phyloP scores from a whole-genome alignment of 2,329 filamentous ascomycete species.

The Colletotrichum sp. region DNA sequence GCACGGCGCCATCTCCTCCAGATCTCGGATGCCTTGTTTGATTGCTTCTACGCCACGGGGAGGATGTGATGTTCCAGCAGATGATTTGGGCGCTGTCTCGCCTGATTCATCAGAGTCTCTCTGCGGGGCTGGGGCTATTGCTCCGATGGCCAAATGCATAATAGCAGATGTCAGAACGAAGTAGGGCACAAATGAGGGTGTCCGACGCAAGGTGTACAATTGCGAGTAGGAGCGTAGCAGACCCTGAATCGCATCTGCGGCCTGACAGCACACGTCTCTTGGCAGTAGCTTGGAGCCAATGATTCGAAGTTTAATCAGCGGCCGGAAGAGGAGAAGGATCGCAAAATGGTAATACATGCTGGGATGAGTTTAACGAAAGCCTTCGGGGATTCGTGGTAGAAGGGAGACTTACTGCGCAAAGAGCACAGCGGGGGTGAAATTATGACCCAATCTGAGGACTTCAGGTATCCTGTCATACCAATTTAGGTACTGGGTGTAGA shows the following conservation, averaged over 20 bases:
- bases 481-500: slow-evolving; percentile 71
- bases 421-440: slow-evolving; percentile 75
- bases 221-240: slow-evolving; percentile 62
- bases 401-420: slow-evolving; percentile 70
- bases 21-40: slow-evolving; percentile 59
- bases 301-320: slow-evolving; percentile 69
- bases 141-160: slow-evolving; percentile 62
- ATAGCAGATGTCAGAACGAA: slow-evolving; percentile 67
- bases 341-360: slow-evolving; percentile 76
- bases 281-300: slow-evolving; percentile 68
- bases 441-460: slow-evolving; percentile 67
- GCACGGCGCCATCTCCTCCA: slow-evolving; percentile 66
- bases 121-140: slow-evolving; percentile 31
- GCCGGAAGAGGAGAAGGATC: slow-evolving; percentile 76
- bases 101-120: background rate
- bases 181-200: slow-evolving; percentile 66
- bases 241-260: slow-evolving; percentile 63
- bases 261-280: slow-evolving; percentile 68
- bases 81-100: slow-evolving; percentile 13
- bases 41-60: slow-evolving; percentile 50
- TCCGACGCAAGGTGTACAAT: slow-evolving; percentile 62
- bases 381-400: background rate
- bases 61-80: slow-evolving; percentile 38
- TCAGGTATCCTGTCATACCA: slow-evolving; percentile 75
- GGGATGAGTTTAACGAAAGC: background rate